These are phyloP conservation scores for Casuarina cunninghamiana DNA, from an alignment of 306 rosid genomes.

Conservation along the genomic window DNA sequence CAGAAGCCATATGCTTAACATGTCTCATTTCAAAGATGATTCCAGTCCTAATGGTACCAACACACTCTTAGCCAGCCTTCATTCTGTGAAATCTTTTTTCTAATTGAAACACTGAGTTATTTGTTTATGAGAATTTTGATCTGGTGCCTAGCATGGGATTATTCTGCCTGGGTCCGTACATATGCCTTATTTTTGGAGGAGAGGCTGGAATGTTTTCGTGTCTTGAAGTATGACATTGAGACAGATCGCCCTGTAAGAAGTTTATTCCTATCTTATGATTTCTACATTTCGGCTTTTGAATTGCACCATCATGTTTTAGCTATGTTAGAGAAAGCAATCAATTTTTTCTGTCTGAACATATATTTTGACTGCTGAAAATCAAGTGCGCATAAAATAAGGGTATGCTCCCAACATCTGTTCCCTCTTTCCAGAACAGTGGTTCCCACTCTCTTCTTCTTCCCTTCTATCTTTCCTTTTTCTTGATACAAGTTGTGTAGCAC, in stretches of 20 bases:
- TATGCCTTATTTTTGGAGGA: constrained; percentile 99
- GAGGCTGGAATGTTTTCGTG: constrained; percentile 95
- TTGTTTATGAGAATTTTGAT: constrained; percentile 25
- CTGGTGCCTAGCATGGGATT: constrained; percentile 86
- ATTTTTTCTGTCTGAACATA: neutral
- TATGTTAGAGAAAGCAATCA: neutral
- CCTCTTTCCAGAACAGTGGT: too few relatives aligned
- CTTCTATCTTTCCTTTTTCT: neutral
- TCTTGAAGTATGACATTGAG: constrained; percentile 87
- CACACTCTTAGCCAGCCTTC: constrained; percentile 11
- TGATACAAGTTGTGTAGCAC: neutral
- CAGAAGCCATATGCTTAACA: constrained; percentile 97
- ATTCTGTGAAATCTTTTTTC: neutral
- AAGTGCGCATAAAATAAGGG: neutral
- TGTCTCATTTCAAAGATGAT: constrained; percentile 97
- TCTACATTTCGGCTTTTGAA: constrained; percentile 8
- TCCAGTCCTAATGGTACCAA: constrained; percentile 90
- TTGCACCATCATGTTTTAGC: neutral
- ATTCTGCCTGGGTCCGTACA: constrained; percentile 92
- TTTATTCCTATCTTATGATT: constrained; percentile 8
- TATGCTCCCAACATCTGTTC: neutral
- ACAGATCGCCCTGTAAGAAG: constrained; percentile 84
- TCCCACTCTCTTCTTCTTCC: neutral
- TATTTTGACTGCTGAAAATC: neutral
- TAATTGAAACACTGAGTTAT: constrained; percentile 8